These are phyloP conservation scores for Panicum hallii DNA, from an alignment of 202 grass and related monocot genomes.

Conservation along the genomic window DNA sequence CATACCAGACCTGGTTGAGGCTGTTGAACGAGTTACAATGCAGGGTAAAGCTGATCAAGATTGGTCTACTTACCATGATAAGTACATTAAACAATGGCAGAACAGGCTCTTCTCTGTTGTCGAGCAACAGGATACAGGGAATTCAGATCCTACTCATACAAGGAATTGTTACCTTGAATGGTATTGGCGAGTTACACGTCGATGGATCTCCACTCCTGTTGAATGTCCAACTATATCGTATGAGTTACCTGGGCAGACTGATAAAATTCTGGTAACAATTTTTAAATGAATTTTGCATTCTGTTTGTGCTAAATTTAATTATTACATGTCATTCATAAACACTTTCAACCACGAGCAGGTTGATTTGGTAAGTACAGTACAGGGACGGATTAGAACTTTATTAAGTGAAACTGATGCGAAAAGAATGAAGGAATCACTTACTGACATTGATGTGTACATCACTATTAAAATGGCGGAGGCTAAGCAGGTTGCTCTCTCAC, in stretches of 20 bases:
- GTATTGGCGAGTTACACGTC: conserved; percentile 56
- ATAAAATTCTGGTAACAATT: conserved; percentile 51
- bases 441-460: conserved; percentile 52
- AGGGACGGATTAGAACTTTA: conserved; percentile 49
- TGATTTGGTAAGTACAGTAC: conserved; percentile 51
- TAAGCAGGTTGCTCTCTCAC: conserved; percentile 35
- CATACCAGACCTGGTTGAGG: conserved; percentile 50
- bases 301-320: not conserved
- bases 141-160: conserved; percentile 46
- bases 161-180: conserved; percentile 61
- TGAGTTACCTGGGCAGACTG: conserved; percentile 31
- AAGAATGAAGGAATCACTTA: conserved; percentile 45
- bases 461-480: conserved; percentile 45
- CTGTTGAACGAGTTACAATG: conserved; percentile 54
- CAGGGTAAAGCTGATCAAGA: conserved; percentile 58
- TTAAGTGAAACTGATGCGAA: conserved; percentile 40
- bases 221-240: conserved; percentile 52
- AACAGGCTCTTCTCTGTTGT: conserved; percentile 41
- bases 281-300: conserved; percentile 27
- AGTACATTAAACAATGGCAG: conserved; percentile 54
- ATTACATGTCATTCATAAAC: conserved; percentile 6
- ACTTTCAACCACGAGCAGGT: conserved; percentile 47
- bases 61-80: conserved; percentile 59
- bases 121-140: conserved; percentile 11
- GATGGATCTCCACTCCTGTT: conserved; percentile 62